Conservation (phyloP, 768 basidiomycete species). For the Lactarius vividus region DNA sequence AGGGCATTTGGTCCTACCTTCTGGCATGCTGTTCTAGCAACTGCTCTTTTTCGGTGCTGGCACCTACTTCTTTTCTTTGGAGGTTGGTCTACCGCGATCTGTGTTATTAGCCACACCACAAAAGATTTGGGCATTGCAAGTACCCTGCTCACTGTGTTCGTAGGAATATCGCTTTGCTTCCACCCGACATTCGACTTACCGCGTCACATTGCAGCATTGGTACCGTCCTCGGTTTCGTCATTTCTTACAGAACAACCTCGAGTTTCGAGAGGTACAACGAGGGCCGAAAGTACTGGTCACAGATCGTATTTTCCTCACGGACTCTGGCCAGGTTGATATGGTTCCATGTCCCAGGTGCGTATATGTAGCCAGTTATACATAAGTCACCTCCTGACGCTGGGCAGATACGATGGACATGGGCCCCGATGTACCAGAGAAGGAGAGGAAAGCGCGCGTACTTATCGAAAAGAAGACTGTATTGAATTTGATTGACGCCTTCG, state of each 20-base stretch:
- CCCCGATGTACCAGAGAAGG: constrained; percentile 28
- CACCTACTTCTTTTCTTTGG: constrained; percentile 63
- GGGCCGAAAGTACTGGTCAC: constrained; percentile 65
- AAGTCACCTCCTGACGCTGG: background rate
- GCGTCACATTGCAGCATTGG: constrained; percentile 43
- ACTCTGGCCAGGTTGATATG: constrained; percentile 61
- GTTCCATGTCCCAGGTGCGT: constrained; percentile 63
- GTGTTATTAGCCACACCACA: constrained; percentile 48
- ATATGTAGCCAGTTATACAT: background rate
- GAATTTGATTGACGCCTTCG: constrained; percentile 64
- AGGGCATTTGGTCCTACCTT: constrained; percentile 21
- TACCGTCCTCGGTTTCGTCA: constrained; percentile 73
- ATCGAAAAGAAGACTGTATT: constrained; percentile 69
- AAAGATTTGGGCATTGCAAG: constrained; percentile 44
- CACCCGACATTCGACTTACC: background rate
- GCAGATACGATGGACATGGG: constrained; percentile 33
- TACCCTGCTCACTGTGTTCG: constrained; percentile 70
- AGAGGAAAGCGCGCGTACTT: constrained; percentile 47
- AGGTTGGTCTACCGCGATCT: constrained; percentile 59
- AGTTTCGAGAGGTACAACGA: constrained; percentile 79
- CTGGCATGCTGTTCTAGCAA: constrained; percentile 36
- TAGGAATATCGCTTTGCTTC: constrained; percentile 11
- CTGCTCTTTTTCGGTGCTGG: constrained; percentile 57
- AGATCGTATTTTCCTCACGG: constrained; percentile 55
- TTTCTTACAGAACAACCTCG: constrained; percentile 68